Base-by-base conservation (phyloP, 2,329 filamentous ascomycete species). In the Bretziella fagacearum region DNA sequence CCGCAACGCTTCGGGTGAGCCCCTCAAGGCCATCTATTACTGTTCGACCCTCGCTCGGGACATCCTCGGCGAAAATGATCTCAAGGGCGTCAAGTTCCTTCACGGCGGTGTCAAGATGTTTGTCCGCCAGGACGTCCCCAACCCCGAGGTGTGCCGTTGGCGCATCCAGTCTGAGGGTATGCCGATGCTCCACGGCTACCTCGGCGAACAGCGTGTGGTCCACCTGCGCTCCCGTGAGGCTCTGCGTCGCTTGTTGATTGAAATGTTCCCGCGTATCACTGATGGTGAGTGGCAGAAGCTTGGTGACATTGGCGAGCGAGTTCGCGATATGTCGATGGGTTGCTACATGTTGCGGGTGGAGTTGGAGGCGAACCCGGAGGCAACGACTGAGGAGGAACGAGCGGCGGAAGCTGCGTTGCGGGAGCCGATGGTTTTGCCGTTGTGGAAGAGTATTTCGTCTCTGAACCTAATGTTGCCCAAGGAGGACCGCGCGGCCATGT, bases 71-170 rank as follows among this genome's bases (percentile, higher is more conserved):
- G 73, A 81, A 58, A 98, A 98, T 60, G 86, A 95, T 62, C 84
- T 85, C 36, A 79, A 82, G 23, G 86, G 86, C 39, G 80, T 96
- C 63, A 93, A 91, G 61, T 94, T 98, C 59, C 83, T 98, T 43
- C 91, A 98, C 63, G 89, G 82, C 44, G 91, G 91, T 53, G 87
- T 98, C 27, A 93, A 93, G 66, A 96, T 96, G 85, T 98, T 93
- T 61, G 91, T 96, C 69, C 94, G 93, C 68, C 89, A 96, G 62
- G 86, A 95, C 58, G 81, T 84, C 0, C 87, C 93, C 51, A 82
- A 79, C 4, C 79, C 81, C 29, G 81, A 87, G 47, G 81, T 91
- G 27, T 94, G 87, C 66, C 75, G 81, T 50, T 98, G 91, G 91
- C 78, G 91, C 40, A 91, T 98, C 56, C 91, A 98, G 68, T 83